Evolutionary conservation across 257 asterid species (phyloP), one percentile per base, ranked within the genome.

Genomic region (Plectranthus barbatus): DNA sequence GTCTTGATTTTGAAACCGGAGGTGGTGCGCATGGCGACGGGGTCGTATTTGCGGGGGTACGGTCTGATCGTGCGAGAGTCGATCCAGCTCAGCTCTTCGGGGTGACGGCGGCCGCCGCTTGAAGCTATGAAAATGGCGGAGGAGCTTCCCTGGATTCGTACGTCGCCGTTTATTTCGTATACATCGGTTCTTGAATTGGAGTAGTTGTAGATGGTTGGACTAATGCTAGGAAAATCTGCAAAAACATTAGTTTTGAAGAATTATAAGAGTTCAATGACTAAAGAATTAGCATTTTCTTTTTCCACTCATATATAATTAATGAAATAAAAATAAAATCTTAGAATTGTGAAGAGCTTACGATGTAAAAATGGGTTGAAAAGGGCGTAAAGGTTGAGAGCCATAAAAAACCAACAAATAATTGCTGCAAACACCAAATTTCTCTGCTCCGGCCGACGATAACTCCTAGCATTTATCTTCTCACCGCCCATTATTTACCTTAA

Each of bases 131-230:
- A 77, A 47, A 88, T 69, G 56, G 86, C 78, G 54, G 90, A 70
- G 3, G 83, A 71, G 61, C 41, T 56, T 17, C 79, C 76, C 0
- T 76, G 69, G 65, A 85, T 76, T 69, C 94, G 77, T 49, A 83
- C 54, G 67, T 88, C 96, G 6, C 94, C 96, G 4, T 60, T 60
- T 17, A 79, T 17, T 14, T 88, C 83, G 47, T 77, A 88, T 1
- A 68, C 55, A 8, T 85, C 87, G 7, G 90, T 73, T 47, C 81
- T 68, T 56, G 74, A 60, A 11, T 47, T 70, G 5, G 75, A 58
- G 12, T 68, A 14, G 14, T 80, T 75, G 36, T 61, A 58, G 13
- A 54, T 12, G 18, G 53, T 67, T 33, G 70, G 76, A 29, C 47
- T 73, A n/a, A 7, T 40, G 10, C 4, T 57, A 3, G 40, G 21